Percentiles rank a stretch among this genome's conserved stretches.
Conservation (phyloP, 2,329 filamentous ascomycete genomes). For the Fusarium guadeloupense region DNA sequence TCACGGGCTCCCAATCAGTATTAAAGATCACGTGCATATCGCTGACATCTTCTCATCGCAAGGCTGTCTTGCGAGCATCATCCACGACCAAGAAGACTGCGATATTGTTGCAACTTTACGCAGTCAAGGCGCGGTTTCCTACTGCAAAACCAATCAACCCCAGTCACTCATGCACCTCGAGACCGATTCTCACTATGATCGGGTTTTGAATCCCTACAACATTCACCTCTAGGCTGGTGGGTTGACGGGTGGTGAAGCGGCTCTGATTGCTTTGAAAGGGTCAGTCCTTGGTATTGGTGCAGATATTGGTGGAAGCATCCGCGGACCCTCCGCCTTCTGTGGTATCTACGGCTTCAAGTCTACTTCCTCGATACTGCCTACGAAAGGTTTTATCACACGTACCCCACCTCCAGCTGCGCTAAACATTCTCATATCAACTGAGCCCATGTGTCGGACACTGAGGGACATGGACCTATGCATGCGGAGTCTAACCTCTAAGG, state of each 20-base stretch:
- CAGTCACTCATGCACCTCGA: constrained; percentile 55
- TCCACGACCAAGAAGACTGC: constrained; percentile 20
- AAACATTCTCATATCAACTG: constrained; percentile 36
- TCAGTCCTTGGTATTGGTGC: constrained; percentile 15
- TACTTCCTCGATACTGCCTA: constrained; percentile 6
- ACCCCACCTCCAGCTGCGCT: constrained; percentile 46
- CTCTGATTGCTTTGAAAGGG: constrained; percentile 48
- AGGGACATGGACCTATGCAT: constrained; percentile 39
- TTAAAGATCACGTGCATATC: constrained; percentile 36
- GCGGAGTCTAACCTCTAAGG: constrained; percentile 12
- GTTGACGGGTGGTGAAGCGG: constrained; percentile 63
- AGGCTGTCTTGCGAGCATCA: constrained; percentile 17
- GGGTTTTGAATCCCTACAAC: constrained; percentile 68
- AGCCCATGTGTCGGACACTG: constrained; percentile 38
- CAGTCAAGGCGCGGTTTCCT: constrained; percentile 70
- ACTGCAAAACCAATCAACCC: constrained; percentile 74
- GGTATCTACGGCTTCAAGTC: constrained; percentile 24
- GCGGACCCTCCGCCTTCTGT: constrained; percentile 17
- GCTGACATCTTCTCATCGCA: constrained; percentile 15
- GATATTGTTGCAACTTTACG: constrained; percentile 64
- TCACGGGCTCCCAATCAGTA: constrained; percentile 29
- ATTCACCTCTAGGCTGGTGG: constrained; percentile 69
- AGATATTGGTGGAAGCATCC: constrained; percentile 16
- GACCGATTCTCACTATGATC: constrained; percentile 68
- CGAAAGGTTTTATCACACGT: constrained; percentile 27